phyloP scores from a whole-genome alignment of 306 rosid species.

The Castanopsis chinensis region DNA sequence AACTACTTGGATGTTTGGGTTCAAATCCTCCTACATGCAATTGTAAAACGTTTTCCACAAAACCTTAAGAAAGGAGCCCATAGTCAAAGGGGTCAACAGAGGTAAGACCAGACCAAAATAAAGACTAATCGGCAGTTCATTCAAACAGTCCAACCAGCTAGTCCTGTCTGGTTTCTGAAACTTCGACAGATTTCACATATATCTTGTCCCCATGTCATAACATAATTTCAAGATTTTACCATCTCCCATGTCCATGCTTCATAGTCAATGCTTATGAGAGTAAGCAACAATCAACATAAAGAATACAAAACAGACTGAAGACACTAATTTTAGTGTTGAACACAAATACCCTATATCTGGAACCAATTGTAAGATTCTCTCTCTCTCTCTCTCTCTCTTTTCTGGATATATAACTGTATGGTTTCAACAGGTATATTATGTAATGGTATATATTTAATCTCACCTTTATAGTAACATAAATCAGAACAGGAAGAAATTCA shows the following conservation, averaged over 20 bases:
- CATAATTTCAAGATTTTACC: background rate
- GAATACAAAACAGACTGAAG: background rate
- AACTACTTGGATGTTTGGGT: too few relatives aligned
- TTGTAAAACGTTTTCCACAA: too few relatives aligned
- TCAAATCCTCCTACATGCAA: too few relatives aligned
- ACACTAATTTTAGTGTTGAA: background rate
- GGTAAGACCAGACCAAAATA: too few relatives aligned
- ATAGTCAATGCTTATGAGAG: background rate
- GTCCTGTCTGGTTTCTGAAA: too few relatives aligned
- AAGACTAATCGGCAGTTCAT: too few relatives aligned
- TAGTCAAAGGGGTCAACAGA: too few relatives aligned
- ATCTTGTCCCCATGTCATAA: background rate
- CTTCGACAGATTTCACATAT: background rate
- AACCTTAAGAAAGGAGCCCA: too few relatives aligned
- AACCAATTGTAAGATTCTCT: background rate
- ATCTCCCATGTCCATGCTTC: background rate
- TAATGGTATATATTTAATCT: background rate
- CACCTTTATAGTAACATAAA: constrained; percentile 85
- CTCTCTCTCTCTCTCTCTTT: background rate
- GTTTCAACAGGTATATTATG: background rate
- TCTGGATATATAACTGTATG: background rate
- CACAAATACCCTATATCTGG: background rate
- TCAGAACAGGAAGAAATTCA: constrained; percentile 96
- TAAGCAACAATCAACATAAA: background rate
- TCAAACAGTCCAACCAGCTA: too few relatives aligned